Evolutionary conservation across 2,329 filamentous ascomycete genomes (phyloP).

Genomic region (Sordariomycetes sp.): DNA sequence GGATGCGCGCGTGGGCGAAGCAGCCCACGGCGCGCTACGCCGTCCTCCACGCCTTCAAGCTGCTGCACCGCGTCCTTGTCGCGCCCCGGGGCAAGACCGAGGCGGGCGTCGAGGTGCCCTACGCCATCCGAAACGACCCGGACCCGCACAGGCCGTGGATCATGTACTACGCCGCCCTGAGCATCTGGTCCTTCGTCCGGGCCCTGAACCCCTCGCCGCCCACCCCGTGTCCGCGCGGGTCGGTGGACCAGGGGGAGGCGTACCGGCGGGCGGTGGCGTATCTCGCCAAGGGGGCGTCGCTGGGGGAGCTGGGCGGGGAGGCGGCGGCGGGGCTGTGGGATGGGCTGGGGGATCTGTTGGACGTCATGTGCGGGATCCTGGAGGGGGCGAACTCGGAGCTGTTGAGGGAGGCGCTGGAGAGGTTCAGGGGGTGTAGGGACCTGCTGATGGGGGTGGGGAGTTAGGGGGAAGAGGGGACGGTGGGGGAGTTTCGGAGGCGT

Average conservation of each 20-base stretch:
- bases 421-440: constrained; percentile 50
- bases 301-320: constrained; percentile 56
- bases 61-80: constrained; percentile 64
- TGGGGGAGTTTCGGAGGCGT: no score
- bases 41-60: constrained; percentile 71
- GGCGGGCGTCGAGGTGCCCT: constrained; percentile 27
- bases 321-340: constrained; percentile 53
- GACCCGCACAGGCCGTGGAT: constrained; percentile 84
- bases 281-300: constrained; percentile 49
- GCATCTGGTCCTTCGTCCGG: constrained; percentile 80
- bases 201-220: constrained; percentile 34
- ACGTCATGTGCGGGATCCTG: constrained; percentile 27
- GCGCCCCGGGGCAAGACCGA: constrained; percentile 23
- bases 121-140: constrained; percentile 64
- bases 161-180: constrained; percentile 73
- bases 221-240: background rate
- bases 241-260: background rate
- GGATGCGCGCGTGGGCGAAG: constrained; percentile 71
- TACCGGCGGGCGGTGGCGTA: constrained; percentile 25
- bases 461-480: background rate
- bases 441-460: background rate
- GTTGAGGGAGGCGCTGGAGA: constrained; percentile 59
- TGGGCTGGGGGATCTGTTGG: constrained; percentile 30
- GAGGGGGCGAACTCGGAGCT: constrained; percentile 47
- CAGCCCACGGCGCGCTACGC: constrained; percentile 66